Conservation (phyloP, 1,139 yeast species). For the Candida sp. region DNA sequence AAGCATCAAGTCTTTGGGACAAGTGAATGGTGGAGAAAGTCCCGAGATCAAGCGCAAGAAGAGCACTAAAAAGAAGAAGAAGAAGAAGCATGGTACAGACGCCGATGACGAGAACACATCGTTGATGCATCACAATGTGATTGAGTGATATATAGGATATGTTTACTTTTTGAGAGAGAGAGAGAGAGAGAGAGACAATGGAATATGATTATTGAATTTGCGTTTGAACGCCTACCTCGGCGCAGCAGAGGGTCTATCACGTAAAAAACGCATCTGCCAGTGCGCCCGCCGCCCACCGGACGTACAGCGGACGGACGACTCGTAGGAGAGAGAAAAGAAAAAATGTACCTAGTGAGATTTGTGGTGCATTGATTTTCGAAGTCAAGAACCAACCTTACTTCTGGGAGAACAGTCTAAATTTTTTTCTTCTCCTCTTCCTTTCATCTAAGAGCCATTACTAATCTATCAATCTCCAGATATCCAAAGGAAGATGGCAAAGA, state of each 20-base stretch:
- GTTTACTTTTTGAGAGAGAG: neutral
- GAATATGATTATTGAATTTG: no score
- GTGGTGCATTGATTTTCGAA: neutral
- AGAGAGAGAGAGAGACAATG: no score
- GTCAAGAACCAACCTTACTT: neutral
- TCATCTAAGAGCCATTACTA: neutral
- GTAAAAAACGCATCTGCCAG: no score
- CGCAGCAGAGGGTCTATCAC: no score
- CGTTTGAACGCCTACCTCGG: no score
- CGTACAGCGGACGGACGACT: neutral
- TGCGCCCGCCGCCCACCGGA: neutral
- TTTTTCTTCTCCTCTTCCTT: neutral
- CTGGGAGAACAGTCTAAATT: neutral
- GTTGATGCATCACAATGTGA: slow-evolving; percentile 1
- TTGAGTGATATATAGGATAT: neutral
- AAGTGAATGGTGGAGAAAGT: neutral
- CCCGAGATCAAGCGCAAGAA: neutral
- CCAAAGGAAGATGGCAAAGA: neutral
- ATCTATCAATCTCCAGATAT: neutral
- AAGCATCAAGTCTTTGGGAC: slow-evolving; percentile 5
- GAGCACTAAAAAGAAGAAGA: slow-evolving; percentile 4
- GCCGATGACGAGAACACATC: neutral
- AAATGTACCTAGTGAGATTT: neutral
- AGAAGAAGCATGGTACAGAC: neutral
- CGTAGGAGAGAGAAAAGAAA: neutral